phyloP scores from a whole-genome alignment of 192 early-diverging fungal species.

The Allomyces javanicus region DNA sequence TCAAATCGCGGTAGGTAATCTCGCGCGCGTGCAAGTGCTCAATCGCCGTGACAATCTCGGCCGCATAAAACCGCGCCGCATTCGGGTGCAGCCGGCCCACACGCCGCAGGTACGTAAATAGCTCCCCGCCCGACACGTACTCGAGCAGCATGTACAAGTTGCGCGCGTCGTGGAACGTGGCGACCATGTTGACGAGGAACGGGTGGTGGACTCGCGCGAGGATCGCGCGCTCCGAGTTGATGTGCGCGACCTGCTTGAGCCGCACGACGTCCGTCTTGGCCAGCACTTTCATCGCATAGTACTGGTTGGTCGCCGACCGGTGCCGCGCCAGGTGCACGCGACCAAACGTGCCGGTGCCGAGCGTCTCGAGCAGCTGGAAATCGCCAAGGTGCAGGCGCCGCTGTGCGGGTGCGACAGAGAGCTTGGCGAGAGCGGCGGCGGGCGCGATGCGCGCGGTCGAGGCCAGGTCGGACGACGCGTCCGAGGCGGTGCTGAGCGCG shows the following conservation, averaged over 20 bases:
- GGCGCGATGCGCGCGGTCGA: too few relatives aligned
- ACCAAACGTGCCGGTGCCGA: too few relatives aligned
- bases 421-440: too few relatives aligned
- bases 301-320: conserved; percentile 32
- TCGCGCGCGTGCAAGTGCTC: conserved; percentile 34
- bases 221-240: conserved; percentile 65
- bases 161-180: conserved; percentile 7
- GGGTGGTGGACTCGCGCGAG: conserved; percentile 48
- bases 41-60: conserved; percentile 28
- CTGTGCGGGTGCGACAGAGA: too few relatives aligned
- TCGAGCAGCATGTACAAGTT: conserved; percentile 8
- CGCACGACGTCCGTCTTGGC: conserved; percentile 62
- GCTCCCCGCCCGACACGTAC: conserved; percentile 7
- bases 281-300: conserved; percentile 70
- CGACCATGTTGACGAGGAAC: conserved; percentile 56
- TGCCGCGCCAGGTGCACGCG: conserved; percentile 68
- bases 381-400: too few relatives aligned
- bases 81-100: conserved; percentile 1
- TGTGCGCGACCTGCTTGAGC: conserved; percentile 69
- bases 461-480: too few relatives aligned
- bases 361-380: too few relatives aligned
- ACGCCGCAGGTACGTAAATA: conserved; percentile 6
- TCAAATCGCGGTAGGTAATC: conserved; percentile 43
- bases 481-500: too few relatives aligned
- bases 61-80: conserved; percentile 6